phyloP scores from a whole-genome alignment of 257 asterid genomes.

The Paulownia fortunei region DNA sequence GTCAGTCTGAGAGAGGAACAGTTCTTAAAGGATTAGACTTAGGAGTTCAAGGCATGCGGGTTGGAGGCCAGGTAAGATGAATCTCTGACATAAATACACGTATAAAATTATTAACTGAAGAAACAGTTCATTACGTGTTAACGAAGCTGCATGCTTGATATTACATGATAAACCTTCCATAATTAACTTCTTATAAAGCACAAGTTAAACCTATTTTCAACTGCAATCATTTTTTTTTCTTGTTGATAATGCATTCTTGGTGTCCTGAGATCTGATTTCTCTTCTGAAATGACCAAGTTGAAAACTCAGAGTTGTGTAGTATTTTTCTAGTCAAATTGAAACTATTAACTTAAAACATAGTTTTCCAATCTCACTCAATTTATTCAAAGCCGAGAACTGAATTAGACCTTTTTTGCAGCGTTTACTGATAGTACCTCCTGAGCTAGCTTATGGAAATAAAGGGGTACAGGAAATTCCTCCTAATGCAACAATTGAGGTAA shows the following conservation, averaged over 20 bases:
- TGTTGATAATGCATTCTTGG: not conserved
- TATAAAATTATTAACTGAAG: not conserved
- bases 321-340: not conserved
- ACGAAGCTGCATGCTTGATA: not conserved
- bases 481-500: slow-evolving; percentile 93
- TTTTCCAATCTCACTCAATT: not conserved
- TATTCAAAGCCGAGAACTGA: slow-evolving; percentile 8
- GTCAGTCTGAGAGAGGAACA: slow-evolving; percentile 81
- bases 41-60: slow-evolving; percentile 96
- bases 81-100: slow-evolving; percentile 11
- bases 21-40: slow-evolving; percentile 95
- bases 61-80: slow-evolving; percentile 91
- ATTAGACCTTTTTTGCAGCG: slow-evolving; percentile 59
- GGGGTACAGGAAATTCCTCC: slow-evolving; percentile 99
- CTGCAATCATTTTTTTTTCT: not conserved
- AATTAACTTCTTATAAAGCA: not conserved
- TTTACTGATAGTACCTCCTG: slow-evolving; percentile 90
- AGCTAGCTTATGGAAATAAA: slow-evolving; percentile 91
- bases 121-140: not conserved
- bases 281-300: not conserved
- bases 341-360: not conserved
- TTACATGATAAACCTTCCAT: not conserved
- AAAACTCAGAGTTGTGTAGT: not conserved
- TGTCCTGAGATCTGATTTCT: not conserved
- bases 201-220: not conserved